These are phyloP conservation scores for Venturia pyrina DNA, from an alignment of 2,329 filamentous ascomycete genomes.

Conservation along the genomic window DNA sequence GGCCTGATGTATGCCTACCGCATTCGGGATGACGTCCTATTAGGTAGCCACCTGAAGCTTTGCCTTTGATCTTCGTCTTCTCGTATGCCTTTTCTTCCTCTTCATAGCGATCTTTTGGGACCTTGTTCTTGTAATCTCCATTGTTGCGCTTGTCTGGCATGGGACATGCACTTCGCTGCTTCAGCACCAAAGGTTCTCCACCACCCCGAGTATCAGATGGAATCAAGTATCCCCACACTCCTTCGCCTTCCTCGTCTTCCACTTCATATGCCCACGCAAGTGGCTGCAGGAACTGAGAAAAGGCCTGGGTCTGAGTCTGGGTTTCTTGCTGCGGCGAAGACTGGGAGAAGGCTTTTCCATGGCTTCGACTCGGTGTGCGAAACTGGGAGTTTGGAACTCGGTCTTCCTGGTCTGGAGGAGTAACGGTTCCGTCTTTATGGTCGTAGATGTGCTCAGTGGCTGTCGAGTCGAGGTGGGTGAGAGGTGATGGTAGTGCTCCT, in stretches of 20 bases:
- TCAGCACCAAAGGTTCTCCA: slow-evolving; percentile 62
- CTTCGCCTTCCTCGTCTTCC: slow-evolving; percentile 71
- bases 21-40: slow-evolving; percentile 92
- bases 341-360: neutral
- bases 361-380: slow-evolving; percentile 31
- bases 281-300: slow-evolving; percentile 71
- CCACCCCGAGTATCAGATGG: slow-evolving; percentile 57
- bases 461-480: slow-evolving; percentile 59
- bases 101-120: slow-evolving; percentile 43
- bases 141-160: slow-evolving; percentile 33
- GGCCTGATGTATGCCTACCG: slow-evolving; percentile 44
- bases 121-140: slow-evolving; percentile 33
- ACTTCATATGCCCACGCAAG: slow-evolving; percentile 68
- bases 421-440: slow-evolving; percentile 61
- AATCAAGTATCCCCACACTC: slow-evolving; percentile 92
- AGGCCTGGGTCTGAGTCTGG: slow-evolving; percentile 49
- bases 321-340: slow-evolving; percentile 31
- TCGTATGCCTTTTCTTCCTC: slow-evolving; percentile 54
- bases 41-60: slow-evolving; percentile 72
- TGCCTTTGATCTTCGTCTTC: slow-evolving; percentile 39
- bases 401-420: slow-evolving; percentile 55
- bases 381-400: slow-evolving; percentile 33
- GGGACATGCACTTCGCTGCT: slow-evolving; percentile 62
- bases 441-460: slow-evolving; percentile 38
- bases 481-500: slow-evolving; percentile 58